Percentiles rank a stretch among this genome's conserved stretches.
Conservation (phyloP, 768 basidiomycete genomes). For the Podaxis mareebaensis region DNA sequence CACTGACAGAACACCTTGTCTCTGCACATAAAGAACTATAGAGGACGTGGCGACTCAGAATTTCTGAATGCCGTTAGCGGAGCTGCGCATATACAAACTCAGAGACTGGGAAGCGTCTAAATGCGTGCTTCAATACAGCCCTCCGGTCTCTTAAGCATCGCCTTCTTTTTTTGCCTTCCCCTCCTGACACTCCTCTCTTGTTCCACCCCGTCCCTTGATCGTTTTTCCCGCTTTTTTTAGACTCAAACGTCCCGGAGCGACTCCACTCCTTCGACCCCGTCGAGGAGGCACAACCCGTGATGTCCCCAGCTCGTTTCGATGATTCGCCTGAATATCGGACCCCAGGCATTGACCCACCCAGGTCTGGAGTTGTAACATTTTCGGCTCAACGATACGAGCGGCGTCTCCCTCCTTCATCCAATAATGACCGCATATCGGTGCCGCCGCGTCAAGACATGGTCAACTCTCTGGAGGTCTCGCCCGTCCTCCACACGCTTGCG, state of each 20-base stretch:
- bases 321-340: background rate
- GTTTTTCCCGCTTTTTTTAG: background rate
- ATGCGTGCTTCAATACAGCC: background rate
- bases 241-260: background rate
- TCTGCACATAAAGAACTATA: too few relatives aligned
- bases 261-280: background rate
- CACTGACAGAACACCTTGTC: too few relatives aligned
- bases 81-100: background rate
- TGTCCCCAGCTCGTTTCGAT: background rate
- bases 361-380: background rate
- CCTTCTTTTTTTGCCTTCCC: background rate
- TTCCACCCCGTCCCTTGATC: background rate
- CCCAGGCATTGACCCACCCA: conserved; percentile 1
- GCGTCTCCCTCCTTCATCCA: background rate
- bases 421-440: background rate
- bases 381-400: conserved; percentile 3
- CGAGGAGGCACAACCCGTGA: background rate
- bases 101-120: background rate
- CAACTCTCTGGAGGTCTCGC: background rate
- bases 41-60: background rate
- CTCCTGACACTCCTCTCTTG: background rate
- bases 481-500: background rate
- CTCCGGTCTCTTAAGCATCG: background rate
- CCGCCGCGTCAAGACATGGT: background rate
- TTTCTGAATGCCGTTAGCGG: background rate